Conservation (phyloP, 768 basidiomycete genomes). For the Candolleomyces aberdarensis region DNA sequence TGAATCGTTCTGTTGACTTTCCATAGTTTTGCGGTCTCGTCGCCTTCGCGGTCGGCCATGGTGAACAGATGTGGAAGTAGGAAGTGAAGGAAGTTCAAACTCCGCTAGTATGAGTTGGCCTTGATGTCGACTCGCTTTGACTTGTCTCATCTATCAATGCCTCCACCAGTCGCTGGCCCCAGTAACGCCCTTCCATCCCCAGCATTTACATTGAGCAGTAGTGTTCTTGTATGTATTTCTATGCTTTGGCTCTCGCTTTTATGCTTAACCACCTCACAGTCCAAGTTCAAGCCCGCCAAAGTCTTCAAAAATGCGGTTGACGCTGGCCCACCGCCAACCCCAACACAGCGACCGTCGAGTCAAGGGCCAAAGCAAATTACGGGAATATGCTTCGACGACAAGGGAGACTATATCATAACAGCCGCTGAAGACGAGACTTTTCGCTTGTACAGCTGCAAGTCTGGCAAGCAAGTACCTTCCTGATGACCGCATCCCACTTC, state of each 20-base stretch:
- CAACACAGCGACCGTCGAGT: slow-evolving; percentile 29
- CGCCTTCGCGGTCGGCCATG: slow-evolving; percentile 57
- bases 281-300: slow-evolving; percentile 82
- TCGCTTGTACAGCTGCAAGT: slow-evolving; percentile 82
- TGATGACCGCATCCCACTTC: slow-evolving; percentile 12
- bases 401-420: slow-evolving; percentile 83
- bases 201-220: slow-evolving; percentile 42
- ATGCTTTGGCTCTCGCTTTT: background rate
- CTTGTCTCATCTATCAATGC: slow-evolving; percentile 11
- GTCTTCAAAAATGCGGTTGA: slow-evolving; percentile 83
- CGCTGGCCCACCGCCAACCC: slow-evolving; percentile 45
- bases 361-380: slow-evolving; percentile 74
- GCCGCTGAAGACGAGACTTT: slow-evolving; percentile 93
- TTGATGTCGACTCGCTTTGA: slow-evolving; percentile 9
- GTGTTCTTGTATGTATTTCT: slow-evolving; percentile 38
- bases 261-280: slow-evolving; percentile 33
- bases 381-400: slow-evolving; percentile 86
- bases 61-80: slow-evolving; percentile 18
- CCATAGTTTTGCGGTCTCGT: slow-evolving; percentile 89
- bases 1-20: slow-evolving; percentile 95
- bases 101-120: slow-evolving; percentile 36
- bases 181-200: slow-evolving; percentile 7
- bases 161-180: slow-evolving; percentile 2
- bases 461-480: slow-evolving; percentile 80
- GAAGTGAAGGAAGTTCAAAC: slow-evolving; percentile 41